Base-by-base conservation (phyloP, 108 stramenopile genomes). In the Skeletonema marinoi region DNA sequence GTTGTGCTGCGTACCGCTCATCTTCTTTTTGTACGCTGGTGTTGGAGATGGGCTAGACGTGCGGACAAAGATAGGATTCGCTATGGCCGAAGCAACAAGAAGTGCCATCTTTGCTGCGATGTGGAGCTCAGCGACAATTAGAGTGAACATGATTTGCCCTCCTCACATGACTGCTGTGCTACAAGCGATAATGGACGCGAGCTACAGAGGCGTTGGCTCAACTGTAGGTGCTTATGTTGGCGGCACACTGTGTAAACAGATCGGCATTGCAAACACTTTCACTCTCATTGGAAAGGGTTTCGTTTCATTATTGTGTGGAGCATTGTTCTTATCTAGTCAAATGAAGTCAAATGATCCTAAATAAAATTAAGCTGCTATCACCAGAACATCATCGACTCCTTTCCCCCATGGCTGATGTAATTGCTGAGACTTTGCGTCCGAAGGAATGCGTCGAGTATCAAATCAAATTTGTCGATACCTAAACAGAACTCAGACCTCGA, bases 351-450 rank as follows among this genome's bases (percentile, higher is more conserved):
- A 46, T 68, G 42, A 9, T 68, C 31, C 67, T 46, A 44, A 29
- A 69, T n/a, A 31, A 21, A 19, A 29, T 58, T 10, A 58, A 54
- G 38, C 25, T 7, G 9, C 9, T 21, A 65, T 67, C 29, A 87
- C 76, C 73, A 85, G 66, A 77, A 83, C n/a, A 81, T 81, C 94
- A 95, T 92, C 1, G 75, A 79, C 31, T 84, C 74, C 60, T 91
- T 92, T 16, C 82, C 77, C 32, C 82, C 58, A 16, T 86, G 78
- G 54, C 88, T 88, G 41, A 95, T 85, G 65, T 81, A 89, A 4
- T 73, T 84, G 69, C 90, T 93, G 75, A 95, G 86, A 68, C 84
- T 84, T 65, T 95, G 94, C 50, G 90, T 90, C n/a, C 94, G 85
- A 14, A 95, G 78, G 60, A 95, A 93, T 39, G 87, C 78, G 74